Evolutionary conservation across 139 green algal species (phyloP).

Genomic region (Diplosphaera chodatii): DNA sequence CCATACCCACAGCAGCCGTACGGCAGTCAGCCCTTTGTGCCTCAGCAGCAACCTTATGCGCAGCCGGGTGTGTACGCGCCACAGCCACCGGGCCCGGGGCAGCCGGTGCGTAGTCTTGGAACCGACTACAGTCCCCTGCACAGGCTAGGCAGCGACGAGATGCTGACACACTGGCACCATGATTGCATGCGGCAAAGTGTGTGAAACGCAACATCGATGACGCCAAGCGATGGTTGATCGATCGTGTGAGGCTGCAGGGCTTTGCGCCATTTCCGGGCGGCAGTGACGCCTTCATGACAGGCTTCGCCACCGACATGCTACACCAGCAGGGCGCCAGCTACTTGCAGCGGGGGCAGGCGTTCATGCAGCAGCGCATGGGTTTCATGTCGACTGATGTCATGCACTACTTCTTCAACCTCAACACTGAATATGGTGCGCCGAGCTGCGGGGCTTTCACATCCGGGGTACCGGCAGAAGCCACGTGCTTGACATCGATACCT

Average conservation of each 20-base stretch:
- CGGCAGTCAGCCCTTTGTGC: background rate
- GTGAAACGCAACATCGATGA: no score
- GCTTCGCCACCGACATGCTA: constrained; percentile 38
- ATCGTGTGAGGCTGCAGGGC: background rate
- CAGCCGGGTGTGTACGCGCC: background rate
- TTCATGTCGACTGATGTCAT: constrained; percentile 68
- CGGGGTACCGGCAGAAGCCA: background rate
- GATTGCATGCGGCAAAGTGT: no score
- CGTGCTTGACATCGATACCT: background rate
- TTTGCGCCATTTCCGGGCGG: background rate
- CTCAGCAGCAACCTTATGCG: background rate
- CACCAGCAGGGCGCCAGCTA: constrained; percentile 40
- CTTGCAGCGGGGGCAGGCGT: constrained; percentile 38
- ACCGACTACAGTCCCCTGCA: no score
- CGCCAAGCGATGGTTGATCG: no score
- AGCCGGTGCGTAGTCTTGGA: background rate
- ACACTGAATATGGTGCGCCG: constrained; percentile 65
- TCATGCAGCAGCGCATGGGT: constrained; percentile 39
- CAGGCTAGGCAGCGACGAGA: no score
- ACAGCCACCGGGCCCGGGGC: background rate
- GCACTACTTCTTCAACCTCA: constrained; percentile 87
- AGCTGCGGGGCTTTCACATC: no score
- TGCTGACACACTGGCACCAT: no score
- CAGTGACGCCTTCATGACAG: constrained; percentile 29
- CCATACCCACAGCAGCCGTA: background rate